phyloP scores from a whole-genome alignment of 495 filamentous ascomycete species.

The Penicillium steckii region DNA sequence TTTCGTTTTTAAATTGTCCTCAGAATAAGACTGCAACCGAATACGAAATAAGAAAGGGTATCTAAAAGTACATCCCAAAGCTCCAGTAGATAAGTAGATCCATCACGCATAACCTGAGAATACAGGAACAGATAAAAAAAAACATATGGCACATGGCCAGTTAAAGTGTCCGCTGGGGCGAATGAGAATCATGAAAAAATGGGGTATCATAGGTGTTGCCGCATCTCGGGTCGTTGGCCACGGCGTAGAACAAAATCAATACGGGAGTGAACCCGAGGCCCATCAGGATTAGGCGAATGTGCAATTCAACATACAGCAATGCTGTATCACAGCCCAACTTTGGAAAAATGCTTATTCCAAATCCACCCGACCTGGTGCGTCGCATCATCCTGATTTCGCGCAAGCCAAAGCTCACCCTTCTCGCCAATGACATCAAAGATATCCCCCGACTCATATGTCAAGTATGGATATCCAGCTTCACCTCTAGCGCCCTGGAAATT shows the following conservation, averaged over 20 bases:
- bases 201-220: not conserved
- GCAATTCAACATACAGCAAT: too few relatives aligned
- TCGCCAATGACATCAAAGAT: conserved; percentile 90
- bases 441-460: conserved; percentile 92
- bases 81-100: conserved; percentile 6
- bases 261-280: too few relatives aligned
- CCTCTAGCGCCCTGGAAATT: conserved; percentile 88
- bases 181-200: not conserved
- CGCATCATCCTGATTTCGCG: conserved; percentile 91
- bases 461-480: conserved; percentile 92
- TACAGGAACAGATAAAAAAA: conserved; percentile 7
- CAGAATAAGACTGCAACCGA: not conserved
- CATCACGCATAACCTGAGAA: conserved; percentile 4
- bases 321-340: conserved; percentile 21
- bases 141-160: not conserved
- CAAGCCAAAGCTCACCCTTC: conserved; percentile 97
- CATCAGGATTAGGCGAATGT: too few relatives aligned
- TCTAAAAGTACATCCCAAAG: conserved; percentile 26
- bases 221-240: too few relatives aligned
- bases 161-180: too few relatives aligned
- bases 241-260: too few relatives aligned
- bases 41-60: conserved; percentile 17
- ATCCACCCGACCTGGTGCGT: conserved; percentile 87
- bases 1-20: too few relatives aligned
- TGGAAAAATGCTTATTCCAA: conserved; percentile 97